Percentiles rank a stretch among this genome's conserved stretches.
Conservation (phyloP, 768 basidiomycete species). For the Tulasnella sp. region DNA sequence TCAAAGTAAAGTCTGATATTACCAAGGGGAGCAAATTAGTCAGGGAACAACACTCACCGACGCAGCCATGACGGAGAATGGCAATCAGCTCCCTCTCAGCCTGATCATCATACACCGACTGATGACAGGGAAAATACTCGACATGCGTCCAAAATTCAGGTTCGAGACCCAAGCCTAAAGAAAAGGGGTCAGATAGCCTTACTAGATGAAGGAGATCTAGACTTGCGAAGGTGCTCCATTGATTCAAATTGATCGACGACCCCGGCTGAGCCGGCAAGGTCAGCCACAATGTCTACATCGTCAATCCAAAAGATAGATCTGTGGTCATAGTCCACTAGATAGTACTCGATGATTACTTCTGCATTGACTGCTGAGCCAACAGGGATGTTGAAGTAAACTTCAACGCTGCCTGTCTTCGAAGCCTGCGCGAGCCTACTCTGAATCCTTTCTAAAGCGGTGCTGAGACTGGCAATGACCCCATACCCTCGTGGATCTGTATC, state of each 20-base stretch:
- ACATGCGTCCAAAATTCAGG: slow-evolving; percentile 18
- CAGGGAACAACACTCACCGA: background rate
- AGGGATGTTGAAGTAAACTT: background rate
- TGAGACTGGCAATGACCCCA: background rate
- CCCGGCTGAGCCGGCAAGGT: background rate
- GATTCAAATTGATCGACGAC: background rate
- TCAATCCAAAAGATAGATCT: background rate
- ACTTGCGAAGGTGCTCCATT: background rate
- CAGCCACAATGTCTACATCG: background rate
- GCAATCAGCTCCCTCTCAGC: background rate
- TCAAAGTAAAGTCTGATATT: too few species aligned
- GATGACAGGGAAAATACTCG: slow-evolving; percentile 3
- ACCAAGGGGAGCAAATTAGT: too few species aligned
- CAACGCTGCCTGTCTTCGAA: background rate
- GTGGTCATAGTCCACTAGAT: background rate
- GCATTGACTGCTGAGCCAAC: background rate
- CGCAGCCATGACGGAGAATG: background rate
- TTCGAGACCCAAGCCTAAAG: background rate
- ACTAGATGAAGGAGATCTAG: background rate
- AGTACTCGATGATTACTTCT: background rate
- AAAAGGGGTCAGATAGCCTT: background rate
- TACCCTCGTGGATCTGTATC: background rate
- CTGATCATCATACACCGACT: background rate
- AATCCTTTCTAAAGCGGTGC: background rate
- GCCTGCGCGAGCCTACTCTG: background rate